Base-by-base conservation (phyloP, 306 rosid species). In the Leucaena leucocephala region DNA sequence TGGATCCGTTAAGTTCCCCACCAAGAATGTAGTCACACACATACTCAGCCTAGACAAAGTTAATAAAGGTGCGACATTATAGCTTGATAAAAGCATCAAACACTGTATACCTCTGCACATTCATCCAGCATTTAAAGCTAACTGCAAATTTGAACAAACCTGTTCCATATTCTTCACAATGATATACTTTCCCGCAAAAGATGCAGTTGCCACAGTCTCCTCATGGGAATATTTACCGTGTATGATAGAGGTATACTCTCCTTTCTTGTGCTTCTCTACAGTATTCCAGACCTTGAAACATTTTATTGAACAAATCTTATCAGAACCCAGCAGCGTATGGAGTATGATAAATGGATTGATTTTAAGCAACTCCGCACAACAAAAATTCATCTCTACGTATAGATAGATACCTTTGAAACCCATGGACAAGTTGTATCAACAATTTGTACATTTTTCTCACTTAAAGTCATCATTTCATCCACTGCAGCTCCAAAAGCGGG, bases 381-480 rank as follows among this genome's bases (percentile, higher is more conserved):
- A 68, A 40, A 46, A 76, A 43, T 33, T 70, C 50, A 83, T 73
- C 52, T 45, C 46, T 6, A 27, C 62, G 63, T n/a, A 74, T 40
- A 52, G 43, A 70, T 54, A 45, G 57, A 13, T 74, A 95, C 99
- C 99, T 96, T 96, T 33, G 99, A 87, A 76, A 96, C 99, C 99
- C 99, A 93, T 7, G 99, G 98, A 72, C 99, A 96, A 84, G 98
- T 93, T 64, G 99, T 96, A 82, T 96, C 99, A 78, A 96, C 98
- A 43, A 96, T 91, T 81, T 93, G 98, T 72, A 93, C 96, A 63
- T 86, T 84, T 81, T 88, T 91, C 43, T 90, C 94, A 73, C 87
- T 91, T 86, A 96, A 85, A 71, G 84, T 59, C 89, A 93, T 81
- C 99, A 96, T 93, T 86, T 96, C 99, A 68, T 96, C 99, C 73